Conservation (phyloP, 768 basidiomycete species). For the Mycena floridula region DNA sequence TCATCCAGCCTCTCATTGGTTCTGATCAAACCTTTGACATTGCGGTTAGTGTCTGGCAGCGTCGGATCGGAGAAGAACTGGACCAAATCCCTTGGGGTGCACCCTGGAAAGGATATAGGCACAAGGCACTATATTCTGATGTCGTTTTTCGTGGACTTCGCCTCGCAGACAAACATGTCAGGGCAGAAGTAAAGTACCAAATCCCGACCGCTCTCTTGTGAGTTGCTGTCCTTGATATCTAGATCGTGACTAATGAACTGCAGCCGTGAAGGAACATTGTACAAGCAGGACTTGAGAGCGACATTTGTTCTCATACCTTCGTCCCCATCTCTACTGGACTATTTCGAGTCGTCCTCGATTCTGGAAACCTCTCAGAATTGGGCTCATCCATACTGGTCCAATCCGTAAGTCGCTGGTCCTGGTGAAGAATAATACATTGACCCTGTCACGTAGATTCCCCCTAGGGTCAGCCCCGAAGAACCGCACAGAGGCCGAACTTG, state of each 20-base stretch:
- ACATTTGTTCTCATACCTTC: conserved; percentile 3
- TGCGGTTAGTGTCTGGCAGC: too few relatives aligned
- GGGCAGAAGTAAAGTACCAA: conserved; percentile 1
- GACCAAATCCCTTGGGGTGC: too few relatives aligned
- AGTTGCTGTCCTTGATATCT: neutral
- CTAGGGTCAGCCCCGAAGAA: too few relatives aligned
- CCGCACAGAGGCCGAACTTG: too few relatives aligned
- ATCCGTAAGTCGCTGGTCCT: too few relatives aligned
- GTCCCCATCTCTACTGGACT: conserved; percentile 4
- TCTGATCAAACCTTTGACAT: too few relatives aligned
- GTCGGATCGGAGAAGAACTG: too few relatives aligned
- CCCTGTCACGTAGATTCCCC: too few relatives aligned
- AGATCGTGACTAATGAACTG: neutral
- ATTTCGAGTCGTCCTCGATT: neutral
- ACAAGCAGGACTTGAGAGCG: neutral
- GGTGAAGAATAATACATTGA: too few relatives aligned
- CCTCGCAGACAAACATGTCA: conserved; percentile 2
- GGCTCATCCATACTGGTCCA: neutral
- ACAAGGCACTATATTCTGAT: conserved; percentile 3
- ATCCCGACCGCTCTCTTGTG: conserved; percentile 1
- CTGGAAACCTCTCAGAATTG: neutral
- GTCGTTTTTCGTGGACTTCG: conserved; percentile 5
- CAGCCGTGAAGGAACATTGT: neutral
- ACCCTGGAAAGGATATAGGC: too few relatives aligned
- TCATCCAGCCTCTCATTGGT: too few relatives aligned